A percentile compares a stretch with the other conserved stretches of the same genome.
Evolutionary conservation across 371 early-diverging fungal genomes (phyloP).

Genomic region (Coemansia sp.): DNA sequence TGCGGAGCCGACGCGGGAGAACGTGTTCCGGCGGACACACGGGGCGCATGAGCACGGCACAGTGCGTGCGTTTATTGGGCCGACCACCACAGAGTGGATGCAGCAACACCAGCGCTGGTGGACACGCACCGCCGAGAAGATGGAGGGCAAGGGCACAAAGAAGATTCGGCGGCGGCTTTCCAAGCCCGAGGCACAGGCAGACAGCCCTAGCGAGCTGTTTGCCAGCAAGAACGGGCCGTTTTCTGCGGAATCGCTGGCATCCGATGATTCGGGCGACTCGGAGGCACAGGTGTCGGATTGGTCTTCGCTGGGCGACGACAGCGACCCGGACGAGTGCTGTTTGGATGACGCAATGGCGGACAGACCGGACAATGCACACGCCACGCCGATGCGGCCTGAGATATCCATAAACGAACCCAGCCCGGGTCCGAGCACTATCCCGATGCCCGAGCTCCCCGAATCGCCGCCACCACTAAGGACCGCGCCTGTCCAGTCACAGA

Average conservation of each 20-base stretch:
- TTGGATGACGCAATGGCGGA: neutral
- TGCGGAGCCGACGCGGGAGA: constrained; percentile 22
- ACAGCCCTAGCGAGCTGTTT: constrained; percentile 8
- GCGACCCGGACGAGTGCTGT: constrained; percentile 4
- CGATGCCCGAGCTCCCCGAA: constrained; percentile 31
- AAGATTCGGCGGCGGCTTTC: constrained; percentile 29
- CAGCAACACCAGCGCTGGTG: constrained; percentile 47
- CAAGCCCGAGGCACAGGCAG: neutral
- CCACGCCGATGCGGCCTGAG: neutral
- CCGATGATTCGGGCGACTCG: constrained; percentile 7
- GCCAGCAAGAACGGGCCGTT: neutral
- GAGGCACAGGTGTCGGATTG: constrained; percentile 21
- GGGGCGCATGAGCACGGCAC: constrained; percentile 1
- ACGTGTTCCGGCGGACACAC: constrained; percentile 19
- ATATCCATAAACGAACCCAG: neutral
- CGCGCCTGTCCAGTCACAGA: constrained; percentile 4
- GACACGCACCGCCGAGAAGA: constrained; percentile 28
- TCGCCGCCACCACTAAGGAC: constrained; percentile 4
- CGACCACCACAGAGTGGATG: constrained; percentile 35
- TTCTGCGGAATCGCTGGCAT: neutral
- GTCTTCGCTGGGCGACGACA: constrained; percentile 13
- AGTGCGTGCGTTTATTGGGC: constrained; percentile 41
- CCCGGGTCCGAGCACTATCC: constrained; percentile 14
- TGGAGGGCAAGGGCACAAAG: constrained; percentile 17
- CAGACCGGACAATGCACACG: constrained; percentile 4